These are phyloP conservation scores for Pseudocercospora pini-densiflorae DNA, from an alignment of 2,329 filamentous ascomycete genomes.

Conservation along the genomic window DNA sequence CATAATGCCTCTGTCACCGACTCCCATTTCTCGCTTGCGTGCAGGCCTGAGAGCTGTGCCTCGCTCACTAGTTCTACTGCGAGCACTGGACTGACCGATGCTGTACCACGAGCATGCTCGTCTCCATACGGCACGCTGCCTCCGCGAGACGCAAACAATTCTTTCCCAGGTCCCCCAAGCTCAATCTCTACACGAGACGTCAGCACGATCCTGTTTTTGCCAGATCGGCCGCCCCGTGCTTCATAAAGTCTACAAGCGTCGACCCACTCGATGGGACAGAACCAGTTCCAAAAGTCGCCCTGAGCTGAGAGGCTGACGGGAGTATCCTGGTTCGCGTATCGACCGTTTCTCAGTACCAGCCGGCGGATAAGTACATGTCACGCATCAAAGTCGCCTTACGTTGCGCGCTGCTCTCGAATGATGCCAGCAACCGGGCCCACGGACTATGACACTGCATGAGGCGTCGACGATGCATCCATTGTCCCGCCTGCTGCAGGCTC, in stretches of 20 bases:
- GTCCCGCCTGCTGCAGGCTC: neutral
- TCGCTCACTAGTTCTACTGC: neutral
- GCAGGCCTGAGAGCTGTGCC: constrained; percentile 24
- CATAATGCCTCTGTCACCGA: constrained; percentile 14
- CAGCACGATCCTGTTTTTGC: constrained; percentile 26
- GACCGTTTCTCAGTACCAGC: constrained; percentile 16
- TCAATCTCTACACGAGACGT: constrained; percentile 22
- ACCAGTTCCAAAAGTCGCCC: constrained; percentile 22
- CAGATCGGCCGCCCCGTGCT: constrained; percentile 22
- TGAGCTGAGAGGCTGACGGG: constrained; percentile 19
- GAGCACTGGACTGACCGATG: neutral
- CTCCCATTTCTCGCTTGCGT: constrained; percentile 22
- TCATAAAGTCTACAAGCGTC: constrained; percentile 26
- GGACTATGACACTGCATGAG: constrained; percentile 21
- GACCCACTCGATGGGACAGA: constrained; percentile 26
- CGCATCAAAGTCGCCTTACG: constrained; percentile 14
- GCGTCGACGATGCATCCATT: constrained; percentile 11
- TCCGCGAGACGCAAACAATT: constrained; percentile 24
- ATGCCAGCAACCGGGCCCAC: constrained; percentile 25
- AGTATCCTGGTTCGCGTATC: constrained; percentile 27
- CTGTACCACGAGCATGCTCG: constrained; percentile 9
- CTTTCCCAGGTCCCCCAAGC: constrained; percentile 18
- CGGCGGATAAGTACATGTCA: constrained; percentile 18
- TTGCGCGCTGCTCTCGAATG: constrained; percentile 3
- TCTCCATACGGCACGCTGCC: constrained; percentile 15